phyloP scores from a whole-genome alignment of 345 rosid genomes.

The Chamaenerion angustifolium region DNA sequence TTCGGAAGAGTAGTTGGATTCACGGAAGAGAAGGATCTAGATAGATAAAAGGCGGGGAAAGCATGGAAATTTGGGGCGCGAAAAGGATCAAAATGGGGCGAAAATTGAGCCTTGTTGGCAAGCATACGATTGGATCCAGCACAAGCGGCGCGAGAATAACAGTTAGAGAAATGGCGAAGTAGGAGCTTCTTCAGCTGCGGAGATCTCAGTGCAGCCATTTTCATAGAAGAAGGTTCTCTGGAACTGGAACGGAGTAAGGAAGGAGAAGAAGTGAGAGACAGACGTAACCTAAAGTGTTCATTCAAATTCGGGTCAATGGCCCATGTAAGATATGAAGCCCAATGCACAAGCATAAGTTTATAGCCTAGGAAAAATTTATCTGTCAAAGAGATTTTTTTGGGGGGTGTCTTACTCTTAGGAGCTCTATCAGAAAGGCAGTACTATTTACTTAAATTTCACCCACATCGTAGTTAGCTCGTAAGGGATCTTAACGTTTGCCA shows the following conservation, averaged over 20 bases:
- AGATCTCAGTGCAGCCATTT: constrained; percentile 46
- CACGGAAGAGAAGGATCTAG: constrained; percentile 17
- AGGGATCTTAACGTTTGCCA: no score
- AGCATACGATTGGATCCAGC: constrained; percentile 4
- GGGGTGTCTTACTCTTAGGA: no score
- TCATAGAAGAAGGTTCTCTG: constrained; percentile 1
- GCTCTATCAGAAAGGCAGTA: no score
- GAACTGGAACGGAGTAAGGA: background rate
- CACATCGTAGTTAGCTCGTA: no score
- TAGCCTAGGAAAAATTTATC: no score
- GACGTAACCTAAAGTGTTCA: constrained; percentile 1
- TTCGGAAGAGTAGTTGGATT: constrained; percentile 8
- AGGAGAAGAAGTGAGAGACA: background rate
- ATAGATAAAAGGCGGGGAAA: constrained; percentile 20
- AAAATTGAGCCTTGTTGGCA: constrained; percentile 5
- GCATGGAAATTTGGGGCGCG: constrained; percentile 12
- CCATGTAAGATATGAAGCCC: background rate
- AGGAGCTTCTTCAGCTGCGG: constrained; percentile 43
- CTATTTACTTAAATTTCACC: no score
- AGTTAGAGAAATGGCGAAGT: constrained; percentile 16
- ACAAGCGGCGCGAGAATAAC: constrained; percentile 1
- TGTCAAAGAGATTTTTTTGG: no score
- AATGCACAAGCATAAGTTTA: background rate
- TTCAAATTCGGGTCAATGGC: background rate
- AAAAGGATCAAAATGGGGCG: constrained; percentile 11